Percentiles rank a stretch among this genome's conserved stretches.
These are phyloP conservation scores for Fusarium nisikadoi DNA, from an alignment of 2,329 filamentous ascomycete species.

Conservation along the genomic window DNA sequence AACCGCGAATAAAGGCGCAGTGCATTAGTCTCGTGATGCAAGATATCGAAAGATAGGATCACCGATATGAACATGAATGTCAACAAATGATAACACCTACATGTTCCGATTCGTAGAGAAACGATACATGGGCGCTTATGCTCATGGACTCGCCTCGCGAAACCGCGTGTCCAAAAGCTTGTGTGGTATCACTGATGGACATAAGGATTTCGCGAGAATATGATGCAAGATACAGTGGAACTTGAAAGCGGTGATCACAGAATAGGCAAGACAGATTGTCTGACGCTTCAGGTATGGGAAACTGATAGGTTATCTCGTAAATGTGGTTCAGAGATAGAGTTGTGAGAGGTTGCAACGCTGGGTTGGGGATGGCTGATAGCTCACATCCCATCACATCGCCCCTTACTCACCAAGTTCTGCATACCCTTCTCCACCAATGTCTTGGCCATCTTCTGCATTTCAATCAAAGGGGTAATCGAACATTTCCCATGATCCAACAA, in stretches of 20 bases:
- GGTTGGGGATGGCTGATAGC: background rate
- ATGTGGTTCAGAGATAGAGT: background rate
- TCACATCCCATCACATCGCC: background rate
- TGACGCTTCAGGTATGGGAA: background rate
- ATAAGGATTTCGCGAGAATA: background rate
- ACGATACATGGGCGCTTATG: background rate
- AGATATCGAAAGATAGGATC: background rate
- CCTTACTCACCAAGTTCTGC: conserved; percentile 12
- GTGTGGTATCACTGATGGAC: background rate
- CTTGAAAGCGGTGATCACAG: background rate
- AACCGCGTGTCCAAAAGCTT: background rate
- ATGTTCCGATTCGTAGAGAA: background rate
- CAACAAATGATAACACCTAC: background rate
- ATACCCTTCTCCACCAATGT: conserved; percentile 5
- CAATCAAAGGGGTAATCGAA: conserved; percentile 1
- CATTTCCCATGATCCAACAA: background rate
- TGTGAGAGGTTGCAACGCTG: background rate
- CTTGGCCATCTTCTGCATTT: conserved; percentile 18
- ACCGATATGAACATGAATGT: background rate
- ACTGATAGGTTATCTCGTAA: background rate
- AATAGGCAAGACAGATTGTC: background rate
- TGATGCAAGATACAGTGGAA: background rate
- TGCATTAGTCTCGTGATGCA: conserved; percentile 13
- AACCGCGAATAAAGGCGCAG: background rate
- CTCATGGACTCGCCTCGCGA: background rate